Conservation (phyloP, 768 basidiomycete genomes). For the Lentinula raphanica region DNA sequence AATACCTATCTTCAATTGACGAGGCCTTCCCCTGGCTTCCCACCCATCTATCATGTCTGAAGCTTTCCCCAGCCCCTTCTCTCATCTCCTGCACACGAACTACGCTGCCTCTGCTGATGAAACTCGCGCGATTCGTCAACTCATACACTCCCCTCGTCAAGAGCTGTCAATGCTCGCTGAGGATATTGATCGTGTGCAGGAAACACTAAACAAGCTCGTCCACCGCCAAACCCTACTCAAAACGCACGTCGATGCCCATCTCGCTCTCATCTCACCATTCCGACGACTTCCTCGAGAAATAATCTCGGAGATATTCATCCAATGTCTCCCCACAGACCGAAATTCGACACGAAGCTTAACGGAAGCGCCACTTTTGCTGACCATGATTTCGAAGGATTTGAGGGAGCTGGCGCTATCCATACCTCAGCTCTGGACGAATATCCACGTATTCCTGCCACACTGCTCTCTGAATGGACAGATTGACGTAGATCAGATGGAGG, state of each 20-base stretch:
- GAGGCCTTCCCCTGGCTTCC: not conserved
- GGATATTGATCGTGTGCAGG: not conserved
- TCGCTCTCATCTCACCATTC: conserved; percentile 5
- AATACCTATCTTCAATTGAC: not conserved
- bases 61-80: not conserved
- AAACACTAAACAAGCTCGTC: not conserved
- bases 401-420: conserved; percentile 1
- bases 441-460: not conserved
- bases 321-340: conserved; percentile 1
- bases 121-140: not conserved
- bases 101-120: not conserved
- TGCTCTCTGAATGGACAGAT: not conserved
- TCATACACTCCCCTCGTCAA: not conserved
- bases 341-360: conserved; percentile 3
- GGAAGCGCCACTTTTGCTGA: conserved; percentile 1
- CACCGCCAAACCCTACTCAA: not conserved
- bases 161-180: not conserved
- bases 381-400: not conserved
- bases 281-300: conserved; percentile 6
- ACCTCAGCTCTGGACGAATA: conserved; percentile 3
- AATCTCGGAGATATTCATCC: conserved; percentile 6
- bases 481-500: not conserved
- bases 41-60: not conserved
- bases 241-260: conserved; percentile 5
- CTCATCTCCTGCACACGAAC: conserved; percentile 1